Base-by-base conservation (phyloP, 2,329 filamentous ascomycete genomes). In the Aaosphaeria arxii region DNA sequence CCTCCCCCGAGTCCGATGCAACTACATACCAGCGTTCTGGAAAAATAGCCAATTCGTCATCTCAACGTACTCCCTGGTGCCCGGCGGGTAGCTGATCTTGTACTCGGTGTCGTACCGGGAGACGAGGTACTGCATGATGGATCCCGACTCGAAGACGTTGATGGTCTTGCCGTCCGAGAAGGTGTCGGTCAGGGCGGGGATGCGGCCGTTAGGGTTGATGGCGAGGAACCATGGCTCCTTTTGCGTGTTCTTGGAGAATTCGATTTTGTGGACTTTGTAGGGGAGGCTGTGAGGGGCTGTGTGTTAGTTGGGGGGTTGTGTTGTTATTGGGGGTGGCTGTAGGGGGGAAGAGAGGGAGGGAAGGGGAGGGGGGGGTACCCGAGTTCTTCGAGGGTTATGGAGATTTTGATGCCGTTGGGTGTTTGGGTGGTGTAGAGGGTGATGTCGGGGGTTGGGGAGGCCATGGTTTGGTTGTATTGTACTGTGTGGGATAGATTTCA, bases 191-290 rank as follows among this genome's bases (percentile, higher is more conserved):
- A 96, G 62, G 48, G 91, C 91, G 4, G 91, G 91, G 60, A 96
- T 95, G 57, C 91, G 87, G 55, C 91, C 91, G 69, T 96, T 96
- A 54, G 91, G 91, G 72, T 96, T 96, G 74, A 96, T 95, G 45
- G 85, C 84, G 30, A 95, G 80, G 73, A 92, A 96, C 89, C 89
- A 95, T 11, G 82, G 83, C 69, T 92, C 82, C 61, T 94, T 95
- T 62, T 95, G 89, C n/a, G 76, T 80, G 67, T 90, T 88, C 54
- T 88, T 87, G 53, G 69, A 74, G 50, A 95, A 80, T n/a, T 87
- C 79, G 61, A 95, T 84, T 40, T 80, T 77, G 45, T 86, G 80
- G 40, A 85, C 81, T 72, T 90, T 84, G 75, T 95, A 95, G n/a
- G 86, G 82, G 38, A 95, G 74, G 28, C 67, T 65, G 17, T 24